Conservation (phyloP, 140 eudicot genomes). For the Cichorium intybus region DNA sequence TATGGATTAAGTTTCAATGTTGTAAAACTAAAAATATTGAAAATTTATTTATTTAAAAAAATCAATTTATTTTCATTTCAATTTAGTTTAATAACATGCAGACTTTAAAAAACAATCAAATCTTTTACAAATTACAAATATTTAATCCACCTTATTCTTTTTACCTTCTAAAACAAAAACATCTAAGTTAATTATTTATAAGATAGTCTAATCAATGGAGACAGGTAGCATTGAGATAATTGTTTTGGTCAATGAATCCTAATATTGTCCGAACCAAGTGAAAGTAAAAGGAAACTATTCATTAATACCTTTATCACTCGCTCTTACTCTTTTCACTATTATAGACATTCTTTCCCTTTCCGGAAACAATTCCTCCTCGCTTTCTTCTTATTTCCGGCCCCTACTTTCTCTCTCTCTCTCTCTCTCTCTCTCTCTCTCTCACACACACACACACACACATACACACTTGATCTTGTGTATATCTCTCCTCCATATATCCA, state of each 20-base stretch:
- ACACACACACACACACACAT: neutral
- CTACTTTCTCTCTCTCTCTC: slow-evolving; percentile 7
- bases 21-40: too few relatives aligned
- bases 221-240: neutral
- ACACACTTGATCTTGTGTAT: neutral
- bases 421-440: slow-evolving; percentile 1
- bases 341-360: slow-evolving; percentile 29
- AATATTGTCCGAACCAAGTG: slow-evolving; percentile 11
- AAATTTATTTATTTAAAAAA: too few relatives aligned
- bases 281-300: slow-evolving; percentile 15
- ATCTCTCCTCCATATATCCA: slow-evolving; percentile 7
- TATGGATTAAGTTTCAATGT: too few relatives aligned
- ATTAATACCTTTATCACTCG: slow-evolving; percentile 15
- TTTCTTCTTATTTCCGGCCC: slow-evolving; percentile 26
- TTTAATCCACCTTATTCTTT: too few relatives aligned
- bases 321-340: slow-evolving; percentile 29
- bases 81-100: too few relatives aligned
- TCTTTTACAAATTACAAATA: too few relatives aligned
- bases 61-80: too few relatives aligned
- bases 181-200: neutral
- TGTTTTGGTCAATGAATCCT: slow-evolving; percentile 21
- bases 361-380: slow-evolving; percentile 35
- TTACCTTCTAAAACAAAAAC: too few relatives aligned
- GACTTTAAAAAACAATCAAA: too few relatives aligned
- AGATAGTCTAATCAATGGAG: neutral